Evolutionary conservation across 345 rosid genomes (phyloP), one percentile per base, ranked within the genome.

Genomic region (Combretum micranthum): DNA sequence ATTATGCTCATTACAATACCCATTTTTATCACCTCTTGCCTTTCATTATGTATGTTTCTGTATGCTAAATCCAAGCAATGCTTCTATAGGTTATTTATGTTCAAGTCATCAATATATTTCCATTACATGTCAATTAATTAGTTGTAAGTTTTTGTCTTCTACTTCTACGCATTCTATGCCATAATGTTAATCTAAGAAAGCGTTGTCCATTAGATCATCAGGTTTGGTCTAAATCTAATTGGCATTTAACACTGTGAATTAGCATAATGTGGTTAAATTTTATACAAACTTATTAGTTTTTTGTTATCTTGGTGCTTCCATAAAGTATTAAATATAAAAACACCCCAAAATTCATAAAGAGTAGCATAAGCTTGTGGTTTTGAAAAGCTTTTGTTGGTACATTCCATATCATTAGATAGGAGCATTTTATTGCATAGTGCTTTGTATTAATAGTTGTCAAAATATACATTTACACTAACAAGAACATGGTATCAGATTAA

Each of bases 131-230:
- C 53, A 88, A 87, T 46, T 89, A 80, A 64, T 92, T 97, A n/a
- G 87, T 85, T 12, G 76, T 93, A 52, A 92, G 86, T 56, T 81
- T 88, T 84, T 95, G 19, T 93, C 98, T 0, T 86, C 72, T 60
- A 86, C 88, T 44, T 92, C 98, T 15, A 85, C 98, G 39, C 87
- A 77, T 12, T 92, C 98, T 25, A 84, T 92, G 32, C 97, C 98
- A 15, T 91, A 70, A n/a, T 78, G 82, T 61, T 82, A n/a, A n/a
- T n/a, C n/a, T n/a, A n/a, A n/a, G n/a, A n/a, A n/a, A n/a, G n/a
- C n/a, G n/a, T n/a, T n/a, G n/a, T n/a, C n/a, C n/a, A n/a, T n/a
- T n/a, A n/a, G n/a, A n/a, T n/a, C n/a, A n/a, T n/a, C n/a, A n/a
- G n/a, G n/a, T n/a, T n/a, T n/a, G n/a, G n/a, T n/a, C n/a, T n/a